Evolutionary conservation across 306 rosid genomes (phyloP), one percentile per base, ranked within the genome.

Genomic region (Corylus americana): DNA sequence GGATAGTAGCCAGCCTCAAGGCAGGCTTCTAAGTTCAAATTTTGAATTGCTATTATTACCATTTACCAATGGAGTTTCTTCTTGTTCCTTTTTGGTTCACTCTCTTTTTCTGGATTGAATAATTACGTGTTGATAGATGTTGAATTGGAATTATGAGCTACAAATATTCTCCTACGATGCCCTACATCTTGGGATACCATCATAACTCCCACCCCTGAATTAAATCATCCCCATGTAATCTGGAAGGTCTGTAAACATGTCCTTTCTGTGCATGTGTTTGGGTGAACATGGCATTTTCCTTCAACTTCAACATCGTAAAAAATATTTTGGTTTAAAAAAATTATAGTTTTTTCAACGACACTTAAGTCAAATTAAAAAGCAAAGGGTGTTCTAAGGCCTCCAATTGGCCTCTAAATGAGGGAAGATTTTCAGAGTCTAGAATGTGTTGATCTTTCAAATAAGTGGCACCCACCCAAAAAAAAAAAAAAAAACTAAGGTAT

Each of bases 121-220:
- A 42, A 42, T 63, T 63, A 14, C 17, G 35, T 31, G 42, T 4
- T 63, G 70, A 31, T 31, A 13, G 31, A 31, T 4, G 18, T 63
- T 13, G 45, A 63, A 63, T 66, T 5, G 1, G 27, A 18, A 11
- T 37, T 17, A 6, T 8, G 25, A 37, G 25, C 48, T 8, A 37
- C 42, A 27, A 62, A 63, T 4, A 31, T 11, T 29, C 20, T 63
- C 50, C 37, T 18, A 16, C 42, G 57, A 61, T 77, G 83, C 55
- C 58, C 81, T 78, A 71, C 50, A 20, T 42, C 27, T 18, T 53
- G 71, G 44, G 70, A 72, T 51, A 49, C 39, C 62, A 71, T 62
- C n/a, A 74, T 64, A 8, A 57, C 64, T 44, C 31, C 77, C 44
- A 31, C 76, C 71, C 16, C 18, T 22, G 0, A 22, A 22, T 22